Base-by-base conservation (phyloP, 2,329 filamentous ascomycete genomes). In the Huntiella bhutanensis region DNA sequence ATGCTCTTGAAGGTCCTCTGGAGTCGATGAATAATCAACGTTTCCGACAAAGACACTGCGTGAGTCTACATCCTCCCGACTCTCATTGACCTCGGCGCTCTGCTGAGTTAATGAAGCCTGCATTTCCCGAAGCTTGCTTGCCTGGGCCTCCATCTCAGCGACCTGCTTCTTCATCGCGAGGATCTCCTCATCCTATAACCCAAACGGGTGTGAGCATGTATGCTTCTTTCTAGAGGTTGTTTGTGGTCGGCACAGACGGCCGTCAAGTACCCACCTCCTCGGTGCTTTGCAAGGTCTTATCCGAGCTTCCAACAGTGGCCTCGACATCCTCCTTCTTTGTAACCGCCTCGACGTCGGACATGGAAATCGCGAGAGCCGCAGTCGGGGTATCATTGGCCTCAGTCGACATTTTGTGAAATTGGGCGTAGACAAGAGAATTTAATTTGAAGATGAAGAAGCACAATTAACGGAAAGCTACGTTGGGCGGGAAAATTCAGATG, bases 41-140 rank as follows among this genome's bases (percentile, higher is more conserved):
- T 98, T 98, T 54, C 91, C 91, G 39, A 98, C 91, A 61, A 98
- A 98, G 63, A 98, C 86, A 65, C 86, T 95, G 57, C 91, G 80
- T 54, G 80, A 80, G 64, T 98, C 91, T 50, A 98, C 78, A 54
- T 95, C 92, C 61, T 95, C 87, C 64, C 92, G 93, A 66, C 87
- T 86, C 60, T 96, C 91, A 53, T 81, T 76, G 51, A 91, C 70
- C 55, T 83, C 83, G 53, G 85, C 78, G 52, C 77, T 79, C 57
- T 91, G 82, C 59, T 87, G 78, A 60, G 96, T 88, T 51, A 96
- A 72, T 46, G 72, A 78, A 47, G 79, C 79, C 61, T 91, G 83
- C 82, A 91, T 87, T 63, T 88, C 83, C 54, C 83, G 75, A 46
- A 91, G 71, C 63, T 87, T 87, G 49, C 80, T 80, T 4, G 83